Base-by-base conservation (phyloP, 768 basidiomycete genomes). In the Suillus luteus region DNA sequence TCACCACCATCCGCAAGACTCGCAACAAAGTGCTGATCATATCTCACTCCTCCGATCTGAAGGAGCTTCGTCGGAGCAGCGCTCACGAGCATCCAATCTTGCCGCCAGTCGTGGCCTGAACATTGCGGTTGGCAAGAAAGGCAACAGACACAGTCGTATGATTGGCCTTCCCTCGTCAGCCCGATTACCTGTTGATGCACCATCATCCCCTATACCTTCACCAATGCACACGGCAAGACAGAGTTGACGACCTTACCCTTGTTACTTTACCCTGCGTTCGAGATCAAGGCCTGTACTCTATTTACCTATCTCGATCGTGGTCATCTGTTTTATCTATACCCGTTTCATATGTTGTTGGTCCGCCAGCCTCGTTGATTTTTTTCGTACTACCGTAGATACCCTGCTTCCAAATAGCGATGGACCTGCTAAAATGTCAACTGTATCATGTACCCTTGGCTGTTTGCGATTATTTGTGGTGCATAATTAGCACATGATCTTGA, bases 91-190 rank as follows among this genome's bases (percentile, higher is more conserved):
- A 5, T 82, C 89, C 35, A 75, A 78, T 61, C 79, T 82, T 51
- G 92, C 92, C 17, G 87, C 87, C 19, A 84, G 80, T 59, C 84
- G 87, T 66, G 91, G 91, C n/a, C 75, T 93, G 62, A 89, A 90
- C 70, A 82, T 93, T 27, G 78, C 83, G 6, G 79, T 86, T 14
- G 78, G 79, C 31, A 85, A 85, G 64, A 83, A 83, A 67, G 82
- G 83, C 27, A 86, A 87, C 71, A 83, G 88, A 64, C 84, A 88
- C 55, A 88, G 88, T 62, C 83, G 83, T 64, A 80, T 88, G 75
- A 79, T 86, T 33, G 88, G 88, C 12, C 77, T 91, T n/a, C 88
- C 89, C 1, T 65, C 77, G 52, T 82, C 81, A 12, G 79, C 79
- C 40, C 70, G 77, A 57, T 72, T 70, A 7, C 68, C 63, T 14